Base-by-base conservation (phyloP, 2,329 filamentous ascomycete species). In the Fusarium neocosmosporiellum region DNA sequence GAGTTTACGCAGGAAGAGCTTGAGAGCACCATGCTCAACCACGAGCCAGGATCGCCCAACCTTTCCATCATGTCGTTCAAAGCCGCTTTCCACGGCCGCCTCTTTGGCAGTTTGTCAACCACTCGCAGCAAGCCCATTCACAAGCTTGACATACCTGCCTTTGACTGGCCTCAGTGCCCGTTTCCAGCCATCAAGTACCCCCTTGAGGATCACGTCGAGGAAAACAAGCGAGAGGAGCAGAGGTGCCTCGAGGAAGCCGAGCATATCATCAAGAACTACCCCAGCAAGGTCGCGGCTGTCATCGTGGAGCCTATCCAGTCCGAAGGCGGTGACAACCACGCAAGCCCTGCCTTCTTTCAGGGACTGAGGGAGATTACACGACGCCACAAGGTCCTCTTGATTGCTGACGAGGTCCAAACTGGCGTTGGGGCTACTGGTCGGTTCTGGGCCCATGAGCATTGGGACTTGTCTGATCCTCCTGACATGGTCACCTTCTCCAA, bases 401-500 rank as follows among this genome's bases (percentile, higher is more conserved):
- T 55, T 11, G 53, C 97, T 48, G 91, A 91, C 71, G 94, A 96
- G 82, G 95, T 98, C 8, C 95, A 98, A 85, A 98, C 95, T 5
- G 95, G 94, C 80, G 91, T 98, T 31, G 94, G 95, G 77, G 94
- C 95, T 31, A 98, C 95, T 0, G 95, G 95, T 76, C 94, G 93
- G 82, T 97, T 97, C 90, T 98, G 95, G 95, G 95, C 94, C 8
- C 95, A 98, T 86, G 94, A 97, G 78, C 94, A 97, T 90, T 98
- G 95, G 95, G 88, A 92, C 81, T 88, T 97, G 39, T 79, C 87
- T 53, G 85, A 90, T 43, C 93, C 94, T 8, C 94, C 95, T 0
- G 95, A 98, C 85, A 96, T 98, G 87, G 94, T 97, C 41, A 97
- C 95, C 60, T 98, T 97, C 85, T 93, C 90, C 79, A 98, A 55